Evolutionary conservation across 805 yeast genomes (phyloP), one percentile per base, ranked within the genome.

Genomic region (Saturnispora ahearnii): DNA sequence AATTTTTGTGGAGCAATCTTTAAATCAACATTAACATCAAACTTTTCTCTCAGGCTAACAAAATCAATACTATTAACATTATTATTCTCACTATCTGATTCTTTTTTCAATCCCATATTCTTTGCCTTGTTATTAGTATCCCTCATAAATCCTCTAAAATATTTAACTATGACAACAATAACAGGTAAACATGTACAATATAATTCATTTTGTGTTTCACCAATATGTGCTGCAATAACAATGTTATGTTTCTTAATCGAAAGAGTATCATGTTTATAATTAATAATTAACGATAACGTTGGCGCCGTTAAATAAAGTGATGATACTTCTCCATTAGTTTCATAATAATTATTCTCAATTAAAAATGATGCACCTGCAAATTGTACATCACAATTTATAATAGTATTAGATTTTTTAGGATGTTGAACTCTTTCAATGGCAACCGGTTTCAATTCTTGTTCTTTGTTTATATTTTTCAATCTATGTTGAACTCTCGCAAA

Each of bases 141-240:
- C 10, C 67, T 67, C 63, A 84, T 70, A 62, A 80, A 70, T 10
- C 65, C 62, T 55, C 77, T 76, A 34, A 77, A 54, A 11, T 81
- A 74, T 13, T 70, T 66, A 12, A 73, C 66, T 46, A 88, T 69
- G 49, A 84, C 93, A 40, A 71, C 62, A 3, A 88, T 59, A 5
- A 87, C 82, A 0, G 96, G 96, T 33, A 88, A 88, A 63, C 95
- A 87, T 0, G 80, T 69, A 0, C 96, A 78, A 50, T 76, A 75
- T 3, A 93, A 58, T 0, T 73, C 74, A 59, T 93, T 93, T 45
- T 78, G 79, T 0, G 96, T 86, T 1, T 87, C 73, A 15, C 86
- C 76, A 10, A 86, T 79, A 9, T 73, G 63, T 1, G 84, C 69
- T 50, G 84, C 85, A 28, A 76, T 64, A 21, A 73, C 69, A 22